Percentiles rank a stretch among this genome's conserved stretches.
Evolutionary conservation across 139 green algal species (phyloP).

Genomic region (Picocystis salinarum): DNA sequence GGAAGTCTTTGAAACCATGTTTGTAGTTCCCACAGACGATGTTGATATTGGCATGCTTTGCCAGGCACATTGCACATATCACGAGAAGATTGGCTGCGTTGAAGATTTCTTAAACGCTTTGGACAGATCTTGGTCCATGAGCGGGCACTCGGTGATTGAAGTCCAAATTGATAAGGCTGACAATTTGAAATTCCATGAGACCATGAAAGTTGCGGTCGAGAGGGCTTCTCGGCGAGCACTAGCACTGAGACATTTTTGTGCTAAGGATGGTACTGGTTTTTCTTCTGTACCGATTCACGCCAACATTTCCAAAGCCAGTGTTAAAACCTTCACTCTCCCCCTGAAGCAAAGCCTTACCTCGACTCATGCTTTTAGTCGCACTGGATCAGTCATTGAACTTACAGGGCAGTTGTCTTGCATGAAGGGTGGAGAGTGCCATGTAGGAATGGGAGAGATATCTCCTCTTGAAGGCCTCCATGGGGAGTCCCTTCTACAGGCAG

Average conservation of each 20-base stretch:
- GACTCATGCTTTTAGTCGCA: too few relatives aligned
- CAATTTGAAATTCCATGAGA: constrained; percentile 53
- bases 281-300: too few relatives aligned
- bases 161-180: constrained; percentile 29
- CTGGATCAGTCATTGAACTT: too few relatives aligned
- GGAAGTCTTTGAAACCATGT: constrained; percentile 6
- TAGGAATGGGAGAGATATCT: constrained; percentile 49
- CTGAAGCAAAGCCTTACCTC: too few relatives aligned
- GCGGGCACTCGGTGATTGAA: constrained; percentile 73
- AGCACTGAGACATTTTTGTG: too few relatives aligned
- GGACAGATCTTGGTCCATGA: constrained; percentile 42
- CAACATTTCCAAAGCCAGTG: too few relatives aligned
- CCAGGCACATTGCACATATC: constrained; percentile 1
- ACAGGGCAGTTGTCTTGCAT: too few relatives aligned
- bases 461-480: constrained; percentile 69
- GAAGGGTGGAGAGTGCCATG: too few relatives aligned
- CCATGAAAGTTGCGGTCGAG: too few relatives aligned
- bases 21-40: constrained; percentile 4
- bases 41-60: neutral
- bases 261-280: too few relatives aligned
- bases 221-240: neutral
- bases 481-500: constrained; percentile 39
- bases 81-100: neutral
- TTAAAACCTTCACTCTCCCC: too few relatives aligned
- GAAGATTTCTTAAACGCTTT: constrained; percentile 46